Evolutionary conservation across 2,329 filamentous ascomycete species (phyloP).

Genomic region (Trichoderma koningiopsis): DNA sequence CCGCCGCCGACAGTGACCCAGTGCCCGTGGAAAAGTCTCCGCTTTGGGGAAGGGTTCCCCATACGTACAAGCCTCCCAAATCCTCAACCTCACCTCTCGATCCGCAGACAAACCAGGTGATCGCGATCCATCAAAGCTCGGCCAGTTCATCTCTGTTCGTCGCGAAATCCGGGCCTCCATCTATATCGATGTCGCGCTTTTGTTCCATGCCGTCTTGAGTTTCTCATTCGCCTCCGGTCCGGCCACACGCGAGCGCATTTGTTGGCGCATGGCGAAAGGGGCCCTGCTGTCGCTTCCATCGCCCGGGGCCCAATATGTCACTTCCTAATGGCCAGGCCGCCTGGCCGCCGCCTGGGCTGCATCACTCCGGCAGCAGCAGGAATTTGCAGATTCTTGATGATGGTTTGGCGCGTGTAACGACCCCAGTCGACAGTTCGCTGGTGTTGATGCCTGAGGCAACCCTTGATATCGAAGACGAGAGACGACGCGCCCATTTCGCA

Average conservation of each 20-base stretch:
- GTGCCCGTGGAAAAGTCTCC: conserved; percentile 40
- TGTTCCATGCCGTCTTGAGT: conserved; percentile 53
- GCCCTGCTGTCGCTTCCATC: conserved; percentile 52
- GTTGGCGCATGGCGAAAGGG: conserved; percentile 59
- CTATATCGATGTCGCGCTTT: conserved; percentile 56
- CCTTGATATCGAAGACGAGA: conserved; percentile 66
- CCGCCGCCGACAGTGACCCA: conserved; percentile 31
- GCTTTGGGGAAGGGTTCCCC: conserved; percentile 44
- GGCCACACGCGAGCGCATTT: conserved; percentile 55
- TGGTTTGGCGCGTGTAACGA: conserved; percentile 53
- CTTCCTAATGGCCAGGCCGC: conserved; percentile 65
- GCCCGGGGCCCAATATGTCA: conserved; percentile 61
- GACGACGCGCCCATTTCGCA: conserved; percentile 72
- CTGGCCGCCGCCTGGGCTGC: conserved; percentile 63
- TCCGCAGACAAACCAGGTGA: conserved; percentile 53
- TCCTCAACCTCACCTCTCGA: conserved; percentile 60
- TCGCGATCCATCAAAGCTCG: conserved; percentile 55
- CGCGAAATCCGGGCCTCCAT: conserved; percentile 49
- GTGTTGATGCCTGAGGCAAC: conserved; percentile 63
- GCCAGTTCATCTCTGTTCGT: conserved; percentile 46
- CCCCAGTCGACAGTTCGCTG: conserved; percentile 53
- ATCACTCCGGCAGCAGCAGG: conserved; percentile 50
- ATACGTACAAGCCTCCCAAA: conserved; percentile 43
- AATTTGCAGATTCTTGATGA: conserved; percentile 65
- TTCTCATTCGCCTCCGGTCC: conserved; percentile 48